Evolutionary conservation across 768 basidiomycete genomes (phyloP), one percentile per base, ranked within the genome.

Genomic region (Dacryopinax primogenitus): DNA sequence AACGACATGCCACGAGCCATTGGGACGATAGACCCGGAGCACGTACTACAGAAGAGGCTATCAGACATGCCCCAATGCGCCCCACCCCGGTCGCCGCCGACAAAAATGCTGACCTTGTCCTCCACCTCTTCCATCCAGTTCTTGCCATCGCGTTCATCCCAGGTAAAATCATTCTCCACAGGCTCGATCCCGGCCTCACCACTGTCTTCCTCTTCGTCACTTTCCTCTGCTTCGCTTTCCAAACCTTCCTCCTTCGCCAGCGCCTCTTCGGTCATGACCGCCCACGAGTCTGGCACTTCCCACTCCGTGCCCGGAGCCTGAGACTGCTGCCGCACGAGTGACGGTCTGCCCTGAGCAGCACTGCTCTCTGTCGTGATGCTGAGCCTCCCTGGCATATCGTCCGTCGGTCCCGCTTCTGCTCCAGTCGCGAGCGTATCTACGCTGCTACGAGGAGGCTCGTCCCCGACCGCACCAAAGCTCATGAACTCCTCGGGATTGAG

Each of bases 1-100:
- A 28, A 88, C 81, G 65, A 88, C 82, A 65, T 88, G 86, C 72
- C 85, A 90, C 9, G 83, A 81, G 51, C 82, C 83, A 70, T 89
- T 86, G 58, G 83, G 81, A 18, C 86, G 82, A 72, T 91, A 88
- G 65, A 96, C 86, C 47, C 92, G 84, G 66, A 95, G 83, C 66
- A 78, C 80, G 69, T 84, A 86, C 74, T 75, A 35, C 58, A 18
- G 1, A 21, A 51, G 0, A 33, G 41, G 65, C 72, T 73, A 18
- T 70, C 70, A n/a, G 67, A 37, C 36, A 37, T 18, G 36, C 11
- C 36, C 36, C 36, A 37, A 26, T 30, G 30, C 39, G 30, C 58
- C 34, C 21, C 33, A 15, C 51, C 21, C 45, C 11, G 35, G 13
- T 58, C 15, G 61, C 51, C 37, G 62, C n/a, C 62, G 18, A 7